Percentiles rank a stretch among this genome's conserved stretches.
Conservation (phyloP, 768 basidiomycete species). For the Lactifluus piperatus region DNA sequence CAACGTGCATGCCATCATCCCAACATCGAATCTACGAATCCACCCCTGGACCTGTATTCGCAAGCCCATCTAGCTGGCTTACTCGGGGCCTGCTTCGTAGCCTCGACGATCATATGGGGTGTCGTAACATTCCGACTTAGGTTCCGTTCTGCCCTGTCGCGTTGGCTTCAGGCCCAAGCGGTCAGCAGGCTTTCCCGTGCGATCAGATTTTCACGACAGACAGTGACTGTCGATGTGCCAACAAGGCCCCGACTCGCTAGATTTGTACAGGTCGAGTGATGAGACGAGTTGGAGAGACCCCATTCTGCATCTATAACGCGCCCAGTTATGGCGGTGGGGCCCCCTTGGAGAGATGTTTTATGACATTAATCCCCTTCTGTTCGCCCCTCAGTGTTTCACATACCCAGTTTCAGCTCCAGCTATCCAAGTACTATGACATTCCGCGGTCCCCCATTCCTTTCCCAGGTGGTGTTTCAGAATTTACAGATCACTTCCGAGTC, state of each 20-base stretch:
- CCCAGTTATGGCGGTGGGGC: background rate
- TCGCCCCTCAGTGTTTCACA: constrained; percentile 8
- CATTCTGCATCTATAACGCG: background rate
- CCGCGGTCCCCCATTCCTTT: constrained; percentile 8
- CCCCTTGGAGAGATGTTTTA: constrained; percentile 1
- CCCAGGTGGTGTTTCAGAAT: constrained; percentile 13
- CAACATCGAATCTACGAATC: background rate
- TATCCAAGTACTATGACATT: constrained; percentile 1
- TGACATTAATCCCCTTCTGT: too few species aligned
- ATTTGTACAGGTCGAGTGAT: background rate
- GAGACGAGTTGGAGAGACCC: background rate
- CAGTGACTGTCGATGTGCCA: background rate
- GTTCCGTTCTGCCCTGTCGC: constrained; percentile 3
- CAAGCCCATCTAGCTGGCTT: background rate
- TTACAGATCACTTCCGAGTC: background rate
- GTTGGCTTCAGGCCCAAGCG: constrained; percentile 5
- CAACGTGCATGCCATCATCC: constrained; percentile 6
- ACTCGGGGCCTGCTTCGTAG: background rate
- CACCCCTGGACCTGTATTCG: background rate
- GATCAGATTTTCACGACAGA: background rate
- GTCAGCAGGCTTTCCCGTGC: background rate
- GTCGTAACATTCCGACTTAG: constrained; percentile 5
- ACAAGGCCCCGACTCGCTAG: background rate
- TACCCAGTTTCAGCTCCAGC: constrained; percentile 1
- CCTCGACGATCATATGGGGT: constrained; percentile 13